Evolutionary conservation across 140 eudicot species (phyloP), one percentile per base, ranked within the genome.

Genomic region (Flaveria floridana): DNA sequence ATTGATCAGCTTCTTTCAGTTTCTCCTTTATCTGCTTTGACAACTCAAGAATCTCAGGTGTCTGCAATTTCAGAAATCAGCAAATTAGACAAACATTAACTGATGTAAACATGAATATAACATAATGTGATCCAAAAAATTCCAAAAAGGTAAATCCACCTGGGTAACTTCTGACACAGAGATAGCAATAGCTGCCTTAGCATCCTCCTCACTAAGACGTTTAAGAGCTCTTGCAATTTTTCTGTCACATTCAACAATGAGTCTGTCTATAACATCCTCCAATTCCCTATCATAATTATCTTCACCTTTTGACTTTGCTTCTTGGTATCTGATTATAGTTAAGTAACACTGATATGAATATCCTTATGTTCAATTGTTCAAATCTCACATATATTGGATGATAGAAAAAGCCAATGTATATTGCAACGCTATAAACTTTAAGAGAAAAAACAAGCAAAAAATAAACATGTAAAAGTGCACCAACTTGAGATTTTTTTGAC

Each of bases 121-220:
- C 13, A 34, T 28, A 28, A n/a, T 3, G 52, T 23, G 11, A 57
- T 28, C 42, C 63, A 7, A 14, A 42, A 30, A 8, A 9, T 2
- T 34, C 37, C 65, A 68, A 48, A 0, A 62, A 53, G 67, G 37
- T 57, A 63, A 75, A 51, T 48, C 51, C 55, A 90, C 99, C 90
- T 79, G 92, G 0, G 99, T 90, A 71, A 94, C 99, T 76, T 90
- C 99, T 23, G 99, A 85, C 15, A 94, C 99, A 14, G 96, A 94
- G 16, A 94, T 90, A 15, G 97, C 99, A 71, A 90, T 89, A 50
- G 99, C 99, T 26, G 99, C 99, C 85, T 88, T 94, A 85, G 99
- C 99, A 87, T 90, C 99, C 76, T 94, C 99, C 26, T 94, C 97
- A 64, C 91, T 88, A 21, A 94, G 97, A 63, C 99, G 94, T 83